phyloP scores from a whole-genome alignment of 108 stramenopile genomes.

The Seminavis robusta region DNA sequence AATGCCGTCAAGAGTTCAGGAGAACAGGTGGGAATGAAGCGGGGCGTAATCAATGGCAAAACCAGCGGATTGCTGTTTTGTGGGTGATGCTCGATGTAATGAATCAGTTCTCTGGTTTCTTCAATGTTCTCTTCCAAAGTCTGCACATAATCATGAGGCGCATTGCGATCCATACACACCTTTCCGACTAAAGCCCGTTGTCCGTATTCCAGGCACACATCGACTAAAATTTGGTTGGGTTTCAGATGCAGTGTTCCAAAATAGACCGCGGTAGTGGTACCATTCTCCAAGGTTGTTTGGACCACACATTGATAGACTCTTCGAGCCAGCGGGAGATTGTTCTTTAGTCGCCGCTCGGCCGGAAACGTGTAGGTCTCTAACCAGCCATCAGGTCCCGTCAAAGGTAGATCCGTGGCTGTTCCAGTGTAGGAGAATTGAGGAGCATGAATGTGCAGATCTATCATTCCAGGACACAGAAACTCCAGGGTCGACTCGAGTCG shows the following conservation, averaged over 20 bases:
- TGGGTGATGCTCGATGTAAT: conserved; percentile 16
- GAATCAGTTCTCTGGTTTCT: conserved; percentile 45
- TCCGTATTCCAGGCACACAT: conserved; percentile 39
- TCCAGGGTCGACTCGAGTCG: conserved; percentile 1
- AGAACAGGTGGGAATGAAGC: conserved; percentile 71
- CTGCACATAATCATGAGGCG: conserved; percentile 49
- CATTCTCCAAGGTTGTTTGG: conserved; percentile 34
- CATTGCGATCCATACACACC: conserved; percentile 79
- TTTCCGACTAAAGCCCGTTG: conserved; percentile 77
- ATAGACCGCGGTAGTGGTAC: conserved; percentile 66
- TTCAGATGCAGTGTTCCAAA: conserved; percentile 59
- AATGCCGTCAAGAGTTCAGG: conserved; percentile 47
- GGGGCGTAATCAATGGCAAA: conserved; percentile 59
- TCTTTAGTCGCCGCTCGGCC: conserved; percentile 33
- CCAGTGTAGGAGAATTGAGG: conserved; percentile 71
- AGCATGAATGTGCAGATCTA: conserved; percentile 65
- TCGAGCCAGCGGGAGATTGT: conserved; percentile 23
- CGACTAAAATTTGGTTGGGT: conserved; percentile 52
- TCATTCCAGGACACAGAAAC: conserved; percentile 28
- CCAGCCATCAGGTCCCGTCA: conserved; percentile 56
- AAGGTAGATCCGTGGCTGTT: conserved; percentile 66
- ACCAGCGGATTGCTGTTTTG: conserved; percentile 17
- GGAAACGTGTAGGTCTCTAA: conserved; percentile 74
- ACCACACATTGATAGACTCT: conserved; percentile 44
- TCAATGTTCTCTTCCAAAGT: conserved; percentile 35